Percentiles rank a stretch among this genome's conserved stretches.
Conservation (phyloP, 2,329 filamentous ascomycete species). For the Stemphylium lycopersici region DNA sequence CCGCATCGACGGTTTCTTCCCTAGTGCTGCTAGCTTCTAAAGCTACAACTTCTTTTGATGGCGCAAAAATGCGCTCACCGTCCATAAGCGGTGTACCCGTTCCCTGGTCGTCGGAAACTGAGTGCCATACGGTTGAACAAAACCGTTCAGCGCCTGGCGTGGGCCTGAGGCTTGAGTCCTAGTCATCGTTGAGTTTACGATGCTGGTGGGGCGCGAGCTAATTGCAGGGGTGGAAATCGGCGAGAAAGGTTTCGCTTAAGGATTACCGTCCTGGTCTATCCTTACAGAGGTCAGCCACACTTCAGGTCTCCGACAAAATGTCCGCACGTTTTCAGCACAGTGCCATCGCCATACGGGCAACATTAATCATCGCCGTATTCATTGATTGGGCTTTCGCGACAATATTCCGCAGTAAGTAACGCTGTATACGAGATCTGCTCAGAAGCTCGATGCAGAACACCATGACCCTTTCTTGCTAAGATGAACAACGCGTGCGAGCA, state of each 20-base stretch:
- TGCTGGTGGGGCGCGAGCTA: constrained; percentile 4
- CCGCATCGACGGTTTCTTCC: not conserved
- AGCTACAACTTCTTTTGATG: not conserved
- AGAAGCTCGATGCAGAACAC: not conserved
- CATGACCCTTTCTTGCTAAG: too few relatives aligned
- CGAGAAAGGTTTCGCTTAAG: constrained; percentile 13
- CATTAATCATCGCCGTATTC: not conserved
- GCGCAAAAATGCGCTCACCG: not conserved
- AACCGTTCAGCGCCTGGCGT: not conserved
- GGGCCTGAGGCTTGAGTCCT: not conserved
- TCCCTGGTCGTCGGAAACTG: not conserved
- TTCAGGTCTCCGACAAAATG: constrained; percentile 12
- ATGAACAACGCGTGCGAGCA: too few relatives aligned
- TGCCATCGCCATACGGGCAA: constrained; percentile 1
- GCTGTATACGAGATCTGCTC: not conserved
- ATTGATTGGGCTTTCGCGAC: not conserved
- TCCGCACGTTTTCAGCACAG: constrained; percentile 9
- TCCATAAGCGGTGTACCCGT: not conserved
- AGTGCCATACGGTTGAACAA: not conserved
- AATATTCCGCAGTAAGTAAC: not conserved
- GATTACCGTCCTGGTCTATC: constrained; percentile 2
- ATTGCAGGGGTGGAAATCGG: constrained; percentile 10
- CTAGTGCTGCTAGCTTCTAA: not conserved
- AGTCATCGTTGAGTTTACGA: not conserved
- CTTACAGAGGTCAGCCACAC: constrained; percentile 2